Evolutionary conservation across 2,329 filamentous ascomycete species (phyloP).

Genomic region (Colletotrichum chlorophyti): DNA sequence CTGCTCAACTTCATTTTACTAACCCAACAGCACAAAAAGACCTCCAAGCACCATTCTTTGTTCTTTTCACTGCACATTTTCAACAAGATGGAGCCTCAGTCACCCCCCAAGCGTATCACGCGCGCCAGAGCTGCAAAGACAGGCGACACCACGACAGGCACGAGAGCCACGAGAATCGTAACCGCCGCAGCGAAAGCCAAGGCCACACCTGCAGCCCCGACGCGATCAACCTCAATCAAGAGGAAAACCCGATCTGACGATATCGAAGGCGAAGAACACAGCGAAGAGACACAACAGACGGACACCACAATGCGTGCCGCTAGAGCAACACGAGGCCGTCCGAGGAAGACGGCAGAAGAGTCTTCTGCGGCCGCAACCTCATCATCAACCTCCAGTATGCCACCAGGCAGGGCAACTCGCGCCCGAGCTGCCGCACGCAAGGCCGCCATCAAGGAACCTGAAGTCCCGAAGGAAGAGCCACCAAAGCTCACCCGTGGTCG

Average conservation of each 20-base stretch:
- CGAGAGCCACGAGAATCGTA: slow-evolving; percentile 52
- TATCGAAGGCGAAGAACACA: slow-evolving; percentile 54
- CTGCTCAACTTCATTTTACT: slow-evolving; percentile 10
- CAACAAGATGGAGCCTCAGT: slow-evolving; percentile 55
- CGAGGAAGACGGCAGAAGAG: slow-evolving; percentile 47
- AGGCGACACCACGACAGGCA: slow-evolving; percentile 38
- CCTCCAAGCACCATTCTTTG: slow-evolving; percentile 6
- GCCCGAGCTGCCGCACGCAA: slow-evolving; percentile 36
- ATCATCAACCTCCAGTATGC: slow-evolving; percentile 25
- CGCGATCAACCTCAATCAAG: slow-evolving; percentile 43
- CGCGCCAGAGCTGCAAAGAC: slow-evolving; percentile 54
- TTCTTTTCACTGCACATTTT: neutral
- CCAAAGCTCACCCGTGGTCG: slow-evolving; percentile 50
- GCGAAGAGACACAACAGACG: slow-evolving; percentile 36
- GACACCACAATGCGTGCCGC: slow-evolving; percentile 37
- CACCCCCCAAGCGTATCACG: slow-evolving; percentile 66
- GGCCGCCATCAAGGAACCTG: slow-evolving; percentile 32
- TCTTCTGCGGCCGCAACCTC: slow-evolving; percentile 25
- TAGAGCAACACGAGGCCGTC: slow-evolving; percentile 53
- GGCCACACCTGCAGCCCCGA: slow-evolving; percentile 37
- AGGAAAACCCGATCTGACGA: slow-evolving; percentile 64
- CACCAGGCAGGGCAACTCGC: slow-evolving; percentile 37
- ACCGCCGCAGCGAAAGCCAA: slow-evolving; percentile 58
- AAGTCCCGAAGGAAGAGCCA: slow-evolving; percentile 32
- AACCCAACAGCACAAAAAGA: slow-evolving; percentile 10